phyloP scores from a whole-genome alignment of 2,329 filamentous ascomycete genomes.

The Talaromyces sp. region DNA sequence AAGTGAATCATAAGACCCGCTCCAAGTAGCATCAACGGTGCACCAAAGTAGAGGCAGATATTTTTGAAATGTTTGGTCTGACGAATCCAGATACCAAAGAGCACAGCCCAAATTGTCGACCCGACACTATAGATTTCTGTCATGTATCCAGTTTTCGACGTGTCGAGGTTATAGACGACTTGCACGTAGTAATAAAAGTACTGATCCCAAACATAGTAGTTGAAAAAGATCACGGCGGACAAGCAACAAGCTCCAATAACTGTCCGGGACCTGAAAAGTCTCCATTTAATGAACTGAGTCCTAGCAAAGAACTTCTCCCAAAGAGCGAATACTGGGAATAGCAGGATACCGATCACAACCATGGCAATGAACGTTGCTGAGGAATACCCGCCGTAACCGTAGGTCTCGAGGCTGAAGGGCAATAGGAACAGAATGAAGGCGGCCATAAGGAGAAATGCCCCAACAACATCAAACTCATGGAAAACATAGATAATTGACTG shows the following conservation, averaged over 20 bases:
- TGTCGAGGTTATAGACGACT: slow-evolving; percentile 46
- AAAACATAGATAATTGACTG: slow-evolving; percentile 52
- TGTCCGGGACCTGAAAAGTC: slow-evolving; percentile 46
- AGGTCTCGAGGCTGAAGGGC: slow-evolving; percentile 55
- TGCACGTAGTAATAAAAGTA: slow-evolving; percentile 53
- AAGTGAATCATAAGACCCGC: slow-evolving; percentile 54
- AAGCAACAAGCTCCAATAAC: slow-evolving; percentile 51
- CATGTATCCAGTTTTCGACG: slow-evolving; percentile 44
- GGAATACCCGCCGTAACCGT: slow-evolving; percentile 37
- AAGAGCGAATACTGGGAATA: slow-evolving; percentile 50
- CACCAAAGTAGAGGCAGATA: slow-evolving; percentile 46
- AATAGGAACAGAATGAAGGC: slow-evolving; percentile 62
- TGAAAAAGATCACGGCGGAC: slow-evolving; percentile 46
- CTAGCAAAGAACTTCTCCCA: slow-evolving; percentile 53
- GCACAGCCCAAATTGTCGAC: slow-evolving; percentile 47
- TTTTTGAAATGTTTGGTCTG: slow-evolving; percentile 50
- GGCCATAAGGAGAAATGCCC: slow-evolving; percentile 54
- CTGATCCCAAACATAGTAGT: slow-evolving; percentile 50
- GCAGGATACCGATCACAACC: slow-evolving; percentile 49
- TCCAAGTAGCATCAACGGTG: slow-evolving; percentile 49
- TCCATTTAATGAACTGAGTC: slow-evolving; percentile 51
- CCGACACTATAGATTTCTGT: slow-evolving; percentile 51
- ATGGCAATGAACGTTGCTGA: slow-evolving; percentile 48
- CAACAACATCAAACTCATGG: slow-evolving; percentile 59
- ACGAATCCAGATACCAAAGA: slow-evolving; percentile 48